Evolutionary conservation across 768 basidiomycete genomes (phyloP).

Genomic region (Mycena albidolilacea): DNA sequence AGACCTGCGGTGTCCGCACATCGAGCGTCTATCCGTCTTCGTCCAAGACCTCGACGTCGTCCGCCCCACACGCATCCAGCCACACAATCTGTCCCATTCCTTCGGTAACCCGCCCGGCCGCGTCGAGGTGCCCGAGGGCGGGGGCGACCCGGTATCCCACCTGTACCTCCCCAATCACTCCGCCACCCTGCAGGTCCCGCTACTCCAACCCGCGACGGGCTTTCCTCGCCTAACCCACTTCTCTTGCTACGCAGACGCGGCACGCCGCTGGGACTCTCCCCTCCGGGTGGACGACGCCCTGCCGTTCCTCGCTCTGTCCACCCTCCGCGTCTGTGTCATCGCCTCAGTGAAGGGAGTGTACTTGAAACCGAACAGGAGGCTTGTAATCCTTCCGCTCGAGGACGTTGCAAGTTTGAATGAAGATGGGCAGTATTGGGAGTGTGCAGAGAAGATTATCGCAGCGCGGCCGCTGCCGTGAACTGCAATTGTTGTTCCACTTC

Average conservation of each 20-base stretch:
- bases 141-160: constrained; percentile 1
- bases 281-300: too few species aligned
- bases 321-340: background rate
- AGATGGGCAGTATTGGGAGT: background rate
- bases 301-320: background rate
- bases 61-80: background rate
- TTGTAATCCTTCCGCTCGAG: background rate
- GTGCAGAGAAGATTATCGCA: background rate
- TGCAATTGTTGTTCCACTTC: too few species aligned
- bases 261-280: background rate
- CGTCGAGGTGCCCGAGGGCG: background rate
- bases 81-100: background rate
- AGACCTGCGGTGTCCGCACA: constrained; percentile 5
- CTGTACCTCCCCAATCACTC: background rate
- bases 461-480: background rate
- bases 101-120: background rate
- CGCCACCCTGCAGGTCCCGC: background rate
- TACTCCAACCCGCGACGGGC: background rate
- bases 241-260: background rate
- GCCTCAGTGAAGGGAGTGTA: background rate
- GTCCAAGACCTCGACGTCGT: constrained; percentile 15
- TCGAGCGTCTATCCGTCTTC: constrained; percentile 3
- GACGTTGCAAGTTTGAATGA: too few species aligned
- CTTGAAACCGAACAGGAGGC: background rate
- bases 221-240: background rate